These are phyloP conservation scores for Pterula multifida DNA, from an alignment of 1,284 basidiomycete genomes.

Conservation along the genomic window DNA sequence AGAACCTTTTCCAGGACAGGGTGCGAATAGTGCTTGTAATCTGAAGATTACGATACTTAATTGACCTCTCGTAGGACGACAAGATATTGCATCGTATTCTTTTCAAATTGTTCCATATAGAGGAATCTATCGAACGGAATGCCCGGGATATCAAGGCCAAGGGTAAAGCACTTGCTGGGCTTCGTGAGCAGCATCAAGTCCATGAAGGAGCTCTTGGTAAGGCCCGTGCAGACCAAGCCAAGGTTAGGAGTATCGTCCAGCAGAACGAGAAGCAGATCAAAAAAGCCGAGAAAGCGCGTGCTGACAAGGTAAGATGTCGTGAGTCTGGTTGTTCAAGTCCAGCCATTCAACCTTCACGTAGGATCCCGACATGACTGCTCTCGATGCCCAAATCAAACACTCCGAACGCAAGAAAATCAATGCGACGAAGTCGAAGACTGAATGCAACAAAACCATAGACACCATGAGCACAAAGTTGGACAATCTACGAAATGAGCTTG, in stretches of 20 bases:
- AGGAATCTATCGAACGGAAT: constrained; percentile 66
- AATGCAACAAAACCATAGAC: constrained; percentile 58
- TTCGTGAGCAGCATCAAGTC: constrained; percentile 56
- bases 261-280: constrained; percentile 72
- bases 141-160: constrained; percentile 59
- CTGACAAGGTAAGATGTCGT: constrained; percentile 50
- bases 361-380: constrained; percentile 72
- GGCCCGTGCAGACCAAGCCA: constrained; percentile 72
- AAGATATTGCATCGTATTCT: constrained; percentile 75
- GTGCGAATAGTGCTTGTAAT: constrained; percentile 28
- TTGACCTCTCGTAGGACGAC: constrained; percentile 44
- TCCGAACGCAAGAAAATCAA: constrained; percentile 69
- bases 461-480: constrained; percentile 54
- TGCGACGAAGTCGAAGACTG: constrained; percentile 49
- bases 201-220: constrained; percentile 67
- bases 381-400: constrained; percentile 84
- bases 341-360: constrained; percentile 17
- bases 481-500: constrained; percentile 52
- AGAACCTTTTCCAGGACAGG: constrained; percentile 61
- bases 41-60: constrained; percentile 7
- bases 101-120: constrained; percentile 88
- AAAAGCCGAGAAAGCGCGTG: constrained; percentile 74
- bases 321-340: neutral
- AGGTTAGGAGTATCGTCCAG: constrained; percentile 59
- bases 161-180: constrained; percentile 54